These are phyloP conservation scores for Yarrowia alimentaria DNA, from an alignment of 805 yeast species.

Conservation along the genomic window DNA sequence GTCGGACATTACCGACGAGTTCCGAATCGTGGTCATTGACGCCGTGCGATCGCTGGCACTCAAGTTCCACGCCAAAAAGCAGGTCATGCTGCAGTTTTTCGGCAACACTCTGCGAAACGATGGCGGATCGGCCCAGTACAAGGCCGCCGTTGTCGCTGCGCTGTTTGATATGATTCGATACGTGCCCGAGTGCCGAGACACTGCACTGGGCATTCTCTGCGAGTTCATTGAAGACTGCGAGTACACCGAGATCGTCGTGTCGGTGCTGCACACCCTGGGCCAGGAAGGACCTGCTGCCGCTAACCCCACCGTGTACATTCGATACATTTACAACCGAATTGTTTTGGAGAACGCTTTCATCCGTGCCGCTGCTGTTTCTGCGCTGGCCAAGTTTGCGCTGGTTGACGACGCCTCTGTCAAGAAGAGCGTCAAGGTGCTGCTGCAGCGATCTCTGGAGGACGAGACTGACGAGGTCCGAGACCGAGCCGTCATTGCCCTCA, in stretches of 20 bases:
- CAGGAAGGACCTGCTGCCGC: constrained; percentile 87
- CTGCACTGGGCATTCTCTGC: constrained; percentile 83
- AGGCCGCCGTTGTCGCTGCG: constrained; percentile 86
- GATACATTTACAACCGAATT: constrained; percentile 95
- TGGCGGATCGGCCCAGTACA: constrained; percentile 74
- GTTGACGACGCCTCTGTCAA: constrained; percentile 63
- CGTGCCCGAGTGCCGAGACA: constrained; percentile 77
- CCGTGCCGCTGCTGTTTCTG: constrained; percentile 92
- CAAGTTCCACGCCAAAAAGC: constrained; percentile 89
- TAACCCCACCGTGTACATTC: constrained; percentile 84
- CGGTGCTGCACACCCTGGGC: constrained; percentile 88
- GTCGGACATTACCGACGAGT: constrained; percentile 94
- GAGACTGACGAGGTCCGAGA: constrained; percentile 97
- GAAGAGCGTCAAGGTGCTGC: constrained; percentile 67
- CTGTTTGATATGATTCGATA: constrained; percentile 86
- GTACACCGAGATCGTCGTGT: constrained; percentile 87
- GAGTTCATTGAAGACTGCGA: constrained; percentile 99
- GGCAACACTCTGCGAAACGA: constrained; percentile 85
- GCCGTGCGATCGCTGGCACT: constrained; percentile 89
- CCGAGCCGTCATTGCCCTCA: constrained; percentile 84
- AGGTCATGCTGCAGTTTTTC: constrained; percentile 74
- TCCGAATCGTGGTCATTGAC: constrained; percentile 90
- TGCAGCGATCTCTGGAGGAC: constrained; percentile 81
- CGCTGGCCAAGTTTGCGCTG: constrained; percentile 85
- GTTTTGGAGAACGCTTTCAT: constrained; percentile 93